Percentiles rank a stretch among this genome's conserved stretches.
phyloP scores from a whole-genome alignment of 2,329 filamentous ascomycete genomes.

The Mycosphaerella sp. region DNA sequence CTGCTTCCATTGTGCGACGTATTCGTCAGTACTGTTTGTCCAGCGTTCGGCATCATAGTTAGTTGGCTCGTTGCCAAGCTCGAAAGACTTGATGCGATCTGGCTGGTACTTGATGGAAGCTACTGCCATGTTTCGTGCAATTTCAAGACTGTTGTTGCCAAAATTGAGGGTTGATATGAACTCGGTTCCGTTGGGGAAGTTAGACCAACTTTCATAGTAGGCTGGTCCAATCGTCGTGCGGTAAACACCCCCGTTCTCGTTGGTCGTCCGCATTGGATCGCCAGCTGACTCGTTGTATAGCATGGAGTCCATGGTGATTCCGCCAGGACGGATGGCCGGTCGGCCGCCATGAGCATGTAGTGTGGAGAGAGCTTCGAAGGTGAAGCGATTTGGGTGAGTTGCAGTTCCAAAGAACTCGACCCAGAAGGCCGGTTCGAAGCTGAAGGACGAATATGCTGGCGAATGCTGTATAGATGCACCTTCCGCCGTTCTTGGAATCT shows the following conservation, averaged over 20 bases:
- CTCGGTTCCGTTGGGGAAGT: slow-evolving; percentile 28
- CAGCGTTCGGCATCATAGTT: slow-evolving; percentile 27
- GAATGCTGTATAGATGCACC: slow-evolving; percentile 21
- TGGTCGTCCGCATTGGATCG: slow-evolving; percentile 25
- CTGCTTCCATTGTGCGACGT: slow-evolving; percentile 31
- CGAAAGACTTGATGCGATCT: slow-evolving; percentile 25
- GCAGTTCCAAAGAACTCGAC: slow-evolving; percentile 31
- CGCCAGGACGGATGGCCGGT: slow-evolving; percentile 28
- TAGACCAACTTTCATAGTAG: slow-evolving; percentile 31
- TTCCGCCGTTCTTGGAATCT: background rate
- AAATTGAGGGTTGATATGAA: slow-evolving; percentile 31
- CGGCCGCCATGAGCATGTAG: slow-evolving; percentile 28
- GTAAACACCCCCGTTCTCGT: slow-evolving; percentile 27
- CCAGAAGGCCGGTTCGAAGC: slow-evolving; percentile 32
- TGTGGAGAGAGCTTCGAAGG: slow-evolving; percentile 25
- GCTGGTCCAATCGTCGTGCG: slow-evolving; percentile 29
- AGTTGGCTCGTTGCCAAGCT: slow-evolving; percentile 31
- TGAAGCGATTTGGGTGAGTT: slow-evolving; percentile 24
- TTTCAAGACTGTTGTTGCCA: slow-evolving; percentile 28
- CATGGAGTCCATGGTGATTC: slow-evolving; percentile 32
- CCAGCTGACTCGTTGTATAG: slow-evolving; percentile 26
- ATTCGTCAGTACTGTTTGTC: slow-evolving; percentile 25
- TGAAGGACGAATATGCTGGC: slow-evolving; percentile 27
- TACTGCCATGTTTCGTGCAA: slow-evolving; percentile 28
- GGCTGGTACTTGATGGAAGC: slow-evolving; percentile 28